Conservation (phyloP, 2,329 filamentous ascomycete genomes). For the Raffaelea deltoideospora region DNA sequence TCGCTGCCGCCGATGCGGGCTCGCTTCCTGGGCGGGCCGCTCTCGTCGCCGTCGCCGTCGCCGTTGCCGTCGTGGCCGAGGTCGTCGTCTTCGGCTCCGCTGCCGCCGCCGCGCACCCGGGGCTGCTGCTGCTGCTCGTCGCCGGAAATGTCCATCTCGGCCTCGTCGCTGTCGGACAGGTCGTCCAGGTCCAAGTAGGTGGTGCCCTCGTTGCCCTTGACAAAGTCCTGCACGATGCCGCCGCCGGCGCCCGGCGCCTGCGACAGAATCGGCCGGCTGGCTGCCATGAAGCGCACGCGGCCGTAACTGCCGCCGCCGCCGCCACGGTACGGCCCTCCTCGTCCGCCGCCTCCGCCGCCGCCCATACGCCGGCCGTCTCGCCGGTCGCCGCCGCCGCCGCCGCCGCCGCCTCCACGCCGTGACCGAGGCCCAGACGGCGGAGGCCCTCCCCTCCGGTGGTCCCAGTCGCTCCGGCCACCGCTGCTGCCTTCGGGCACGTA, state of each 20-base stretch:
- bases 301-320: conserved; percentile 1
- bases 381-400: background rate
- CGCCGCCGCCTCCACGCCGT: conserved; percentile 14
- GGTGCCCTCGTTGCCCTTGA: conserved; percentile 26
- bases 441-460: background rate
- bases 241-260: conserved; percentile 20
- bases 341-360: background rate
- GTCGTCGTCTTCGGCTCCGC: conserved; percentile 14
- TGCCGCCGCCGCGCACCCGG: too few species aligned
- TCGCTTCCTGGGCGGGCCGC: conserved; percentile 8
- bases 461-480: conserved; percentile 3
- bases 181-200: conserved; percentile 42
- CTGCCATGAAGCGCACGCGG: conserved; percentile 22
- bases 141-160: conserved; percentile 49
- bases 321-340: too few species aligned
- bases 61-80: conserved; percentile 17
- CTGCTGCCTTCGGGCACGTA: conserved; percentile 16
- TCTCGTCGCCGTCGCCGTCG: conserved; percentile 18
- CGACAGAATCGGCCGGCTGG: conserved; percentile 34
- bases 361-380: conserved; percentile 2
- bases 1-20: too few species aligned
- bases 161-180: conserved; percentile 47
- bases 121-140: too few species aligned
- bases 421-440: conserved; percentile 5
- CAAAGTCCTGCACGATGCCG: conserved; percentile 29